Evolutionary conservation across 1,284 basidiomycete species (phyloP).

Genomic region (Trichosporon sp.): DNA sequence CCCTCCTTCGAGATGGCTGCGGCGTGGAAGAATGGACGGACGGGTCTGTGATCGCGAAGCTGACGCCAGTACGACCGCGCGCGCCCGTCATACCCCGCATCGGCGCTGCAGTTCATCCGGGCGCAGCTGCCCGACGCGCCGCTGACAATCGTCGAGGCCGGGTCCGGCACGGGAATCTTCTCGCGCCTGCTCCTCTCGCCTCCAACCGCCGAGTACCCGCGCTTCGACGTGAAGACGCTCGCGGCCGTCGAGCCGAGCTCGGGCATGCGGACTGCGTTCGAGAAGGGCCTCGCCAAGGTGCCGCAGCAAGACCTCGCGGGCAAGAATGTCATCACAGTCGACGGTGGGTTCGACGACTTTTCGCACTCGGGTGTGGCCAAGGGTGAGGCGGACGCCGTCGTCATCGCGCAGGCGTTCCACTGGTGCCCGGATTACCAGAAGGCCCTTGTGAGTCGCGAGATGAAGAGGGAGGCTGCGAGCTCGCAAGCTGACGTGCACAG

Average conservation of each 20-base stretch:
- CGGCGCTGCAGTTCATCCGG: conserved; percentile 39
- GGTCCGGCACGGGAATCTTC: conserved; percentile 51
- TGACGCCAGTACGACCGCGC: conserved; percentile 46
- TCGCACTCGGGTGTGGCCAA: conserved; percentile 25
- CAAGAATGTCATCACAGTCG: conserved; percentile 20
- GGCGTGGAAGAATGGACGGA: too few relatives aligned
- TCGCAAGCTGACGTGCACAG: conserved; percentile 18
- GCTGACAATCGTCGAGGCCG: conserved; percentile 41
- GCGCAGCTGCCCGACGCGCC: neutral
- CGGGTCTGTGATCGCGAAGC: neutral
- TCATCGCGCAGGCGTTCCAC: conserved; percentile 49
- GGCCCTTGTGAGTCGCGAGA: conserved; percentile 37
- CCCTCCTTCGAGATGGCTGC: too few relatives aligned
- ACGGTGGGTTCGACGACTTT: conserved; percentile 50
- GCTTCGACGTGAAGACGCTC: conserved; percentile 36
- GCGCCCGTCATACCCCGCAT: conserved; percentile 49
- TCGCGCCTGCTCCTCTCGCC: conserved; percentile 45
- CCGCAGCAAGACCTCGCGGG: conserved; percentile 7
- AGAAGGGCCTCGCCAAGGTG: conserved; percentile 23
- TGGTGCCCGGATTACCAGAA: conserved; percentile 47
- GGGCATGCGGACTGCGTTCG: conserved; percentile 49
- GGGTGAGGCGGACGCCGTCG: conserved; percentile 41
- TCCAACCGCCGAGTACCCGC: conserved; percentile 35
- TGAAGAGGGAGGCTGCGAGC: neutral
- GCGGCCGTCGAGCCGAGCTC: conserved; percentile 49